These are phyloP conservation scores for Candida morakotiae DNA, from an alignment of 805 yeast genomes.

Conservation along the genomic window DNA sequence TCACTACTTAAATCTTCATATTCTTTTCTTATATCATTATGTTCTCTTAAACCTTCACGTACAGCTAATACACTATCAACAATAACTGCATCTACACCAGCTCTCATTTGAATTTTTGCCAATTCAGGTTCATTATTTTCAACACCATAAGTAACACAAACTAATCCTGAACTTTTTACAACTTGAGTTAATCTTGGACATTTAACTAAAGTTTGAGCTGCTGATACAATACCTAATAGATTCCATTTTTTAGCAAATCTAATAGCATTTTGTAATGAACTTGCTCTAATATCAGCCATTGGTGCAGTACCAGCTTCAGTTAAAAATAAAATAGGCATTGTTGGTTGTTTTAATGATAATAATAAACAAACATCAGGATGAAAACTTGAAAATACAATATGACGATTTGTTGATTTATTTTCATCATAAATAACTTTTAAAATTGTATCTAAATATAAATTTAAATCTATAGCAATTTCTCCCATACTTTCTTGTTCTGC, in stretches of 20 bases:
- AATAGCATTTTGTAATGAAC: conserved; percentile 85
- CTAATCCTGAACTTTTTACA: conserved; percentile 87
- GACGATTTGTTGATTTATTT: conserved; percentile 64
- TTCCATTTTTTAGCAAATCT: conserved; percentile 91
- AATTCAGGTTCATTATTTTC: conserved; percentile 80
- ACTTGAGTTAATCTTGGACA: conserved; percentile 88
- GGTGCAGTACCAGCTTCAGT: conserved; percentile 81
- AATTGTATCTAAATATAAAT: conserved; percentile 85
- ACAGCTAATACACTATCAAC: conserved; percentile 93
- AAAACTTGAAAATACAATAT: conserved; percentile 86
- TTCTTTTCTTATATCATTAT: conserved; percentile 12
- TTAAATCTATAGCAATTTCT: conserved; percentile 75
- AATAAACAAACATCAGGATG: conserved; percentile 90
- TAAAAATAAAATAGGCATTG: conserved; percentile 83
- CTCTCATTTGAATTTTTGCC: conserved; percentile 80
- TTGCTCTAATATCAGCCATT: conserved; percentile 91
- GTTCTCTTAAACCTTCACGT: conserved; percentile 65
- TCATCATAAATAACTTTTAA: conserved; percentile 72
- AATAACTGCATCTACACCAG: conserved; percentile 98
- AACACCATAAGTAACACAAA: conserved; percentile 88
- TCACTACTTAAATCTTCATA: conserved; percentile 12
- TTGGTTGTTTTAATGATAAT: conserved; percentile 86
- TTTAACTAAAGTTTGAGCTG: conserved; percentile 78
- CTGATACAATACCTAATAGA: conserved; percentile 85
- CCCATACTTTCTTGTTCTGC: conserved; percentile 88